Evolutionary conservation across 2,329 filamentous ascomycete genomes (phyloP).

Genomic region (Ophiocordyceps australis): DNA sequence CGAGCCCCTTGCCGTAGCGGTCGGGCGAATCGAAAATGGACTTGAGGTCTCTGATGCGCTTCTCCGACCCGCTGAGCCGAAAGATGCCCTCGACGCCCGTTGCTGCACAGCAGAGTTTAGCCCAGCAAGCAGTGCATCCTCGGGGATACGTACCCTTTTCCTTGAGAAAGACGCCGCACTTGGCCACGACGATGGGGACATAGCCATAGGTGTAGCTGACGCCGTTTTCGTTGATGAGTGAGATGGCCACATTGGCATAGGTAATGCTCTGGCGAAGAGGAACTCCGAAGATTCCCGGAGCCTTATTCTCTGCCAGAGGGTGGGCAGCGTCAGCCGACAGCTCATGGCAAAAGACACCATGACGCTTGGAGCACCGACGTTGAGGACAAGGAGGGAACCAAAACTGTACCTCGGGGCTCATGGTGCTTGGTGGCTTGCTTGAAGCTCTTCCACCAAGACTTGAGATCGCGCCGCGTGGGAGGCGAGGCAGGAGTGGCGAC

Average conservation of each 20-base stretch:
- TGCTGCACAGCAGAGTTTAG: conserved; percentile 36
- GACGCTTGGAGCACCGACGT: too few species aligned
- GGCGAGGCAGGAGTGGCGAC: conserved; percentile 40
- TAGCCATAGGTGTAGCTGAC: conserved; percentile 97
- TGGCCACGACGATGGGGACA: conserved; percentile 94
- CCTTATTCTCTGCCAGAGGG: conserved; percentile 20
- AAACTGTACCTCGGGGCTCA: conserved; percentile 39
- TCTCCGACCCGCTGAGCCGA: conserved; percentile 85
- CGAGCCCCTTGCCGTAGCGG: conserved; percentile 86
- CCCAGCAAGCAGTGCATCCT: conserved; percentile 4
- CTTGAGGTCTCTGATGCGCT: conserved; percentile 94
- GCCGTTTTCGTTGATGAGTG: conserved; percentile 77
- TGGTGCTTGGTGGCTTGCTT: conserved; percentile 47
- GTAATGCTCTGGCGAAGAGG: conserved; percentile 87
- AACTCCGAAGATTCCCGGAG: conserved; percentile 81
- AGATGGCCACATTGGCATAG: conserved; percentile 97
- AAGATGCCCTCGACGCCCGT: conserved; percentile 95
- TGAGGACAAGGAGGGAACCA: too few species aligned
- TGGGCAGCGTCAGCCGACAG: background rate
- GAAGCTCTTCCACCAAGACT: conserved; percentile 96
- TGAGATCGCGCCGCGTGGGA: conserved; percentile 71
- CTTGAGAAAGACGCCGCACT: conserved; percentile 93
- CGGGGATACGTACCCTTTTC: conserved; percentile 73
- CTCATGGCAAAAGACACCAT: too few species aligned
- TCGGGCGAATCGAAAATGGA: conserved; percentile 85